Evolutionary conservation across 306 rosid genomes (phyloP).

Genomic region (Dryas alaskensis): DNA sequence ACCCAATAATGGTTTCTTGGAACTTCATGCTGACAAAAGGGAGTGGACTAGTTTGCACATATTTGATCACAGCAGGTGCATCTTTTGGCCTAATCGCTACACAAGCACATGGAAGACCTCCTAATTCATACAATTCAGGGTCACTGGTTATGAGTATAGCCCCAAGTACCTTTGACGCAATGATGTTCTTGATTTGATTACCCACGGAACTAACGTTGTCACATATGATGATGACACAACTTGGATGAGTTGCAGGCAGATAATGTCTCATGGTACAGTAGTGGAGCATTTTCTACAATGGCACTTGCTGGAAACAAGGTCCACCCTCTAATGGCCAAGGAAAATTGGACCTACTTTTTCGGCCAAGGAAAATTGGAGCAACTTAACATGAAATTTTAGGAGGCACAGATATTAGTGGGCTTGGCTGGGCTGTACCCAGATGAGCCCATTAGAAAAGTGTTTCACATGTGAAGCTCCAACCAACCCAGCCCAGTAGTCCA

Average conservation of each 20-base stretch:
- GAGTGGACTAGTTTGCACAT: not conserved
- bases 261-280: not conserved
- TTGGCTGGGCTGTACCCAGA: too few relatives aligned
- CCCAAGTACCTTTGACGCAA: slow-evolving; percentile 16
- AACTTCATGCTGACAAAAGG: slow-evolving; percentile 33
- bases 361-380: too few relatives aligned
- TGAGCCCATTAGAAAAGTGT: too few relatives aligned
- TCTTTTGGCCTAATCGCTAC: slow-evolving; percentile 19
- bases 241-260: slow-evolving; percentile 25
- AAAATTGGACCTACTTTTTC: too few relatives aligned
- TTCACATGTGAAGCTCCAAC: too few relatives aligned
- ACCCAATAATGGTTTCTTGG: slow-evolving; percentile 32
- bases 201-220: not conserved
- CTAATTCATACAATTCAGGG: slow-evolving; percentile 18
- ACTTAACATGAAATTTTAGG: too few relatives aligned
- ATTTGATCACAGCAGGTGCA: slow-evolving; percentile 10
- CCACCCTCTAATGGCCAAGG: slow-evolving; percentile 5
- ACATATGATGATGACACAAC: slow-evolving; percentile 27
- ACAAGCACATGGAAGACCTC: slow-evolving; percentile 16
- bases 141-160: slow-evolving; percentile 36
- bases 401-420: too few relatives aligned
- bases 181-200: not conserved
- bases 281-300: not conserved
- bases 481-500: too few relatives aligned
- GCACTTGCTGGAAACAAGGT: slow-evolving; percentile 8